Base-by-base conservation (phyloP, 495 filamentous ascomycete species). In the Aspergillus sparsus region DNA sequence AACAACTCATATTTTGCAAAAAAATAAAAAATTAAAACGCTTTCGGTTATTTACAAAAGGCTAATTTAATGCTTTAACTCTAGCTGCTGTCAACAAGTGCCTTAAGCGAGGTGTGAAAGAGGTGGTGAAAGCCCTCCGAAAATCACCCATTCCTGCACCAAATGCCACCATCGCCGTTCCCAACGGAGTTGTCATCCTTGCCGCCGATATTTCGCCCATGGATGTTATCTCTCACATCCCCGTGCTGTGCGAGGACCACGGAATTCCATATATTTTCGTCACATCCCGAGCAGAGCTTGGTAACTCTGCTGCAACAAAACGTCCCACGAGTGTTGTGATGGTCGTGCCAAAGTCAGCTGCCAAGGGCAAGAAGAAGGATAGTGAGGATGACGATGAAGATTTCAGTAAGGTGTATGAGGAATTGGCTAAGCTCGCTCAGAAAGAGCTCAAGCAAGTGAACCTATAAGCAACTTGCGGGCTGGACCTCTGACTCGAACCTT, bases 51-150 rank as follows among this genome's bases (percentile, higher is more conserved):
- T n/a, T 33, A 52, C 32, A 44, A 18, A 58, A 41, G 66, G 46
- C 72, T 71, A 65, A 70, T 56, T 55, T 44, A 12, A 33, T 54
- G 16, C n/a, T 39, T 53, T 53, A 37, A 54, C 47, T 42, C 42
- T 50, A 98, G 93, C 91, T 53, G 90, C 92, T 60, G 96, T 95
- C 77, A 84, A 89, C 78, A 94, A 92, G 78, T 86, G 89, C 58
- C 88, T 99, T 74, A 92, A 93, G 77, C 93, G 95, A 68, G 94
- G 94, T 76, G 93, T 98, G 44, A 98, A 98, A 78, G 94, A 99
- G 78, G 91, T 94, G 71, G 91, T 97, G 78, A 99, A 99, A 81
- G 85, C 91, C 18, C 88, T 99, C 66, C 90, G 93, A 74, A 96
- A 97, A 78, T 89, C 89, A 6, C 82, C 90, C 56, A 74, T 84